phyloP scores from a whole-genome alignment of 441 rosid genomes.

The Pelargonium myrrhifolium region DNA sequence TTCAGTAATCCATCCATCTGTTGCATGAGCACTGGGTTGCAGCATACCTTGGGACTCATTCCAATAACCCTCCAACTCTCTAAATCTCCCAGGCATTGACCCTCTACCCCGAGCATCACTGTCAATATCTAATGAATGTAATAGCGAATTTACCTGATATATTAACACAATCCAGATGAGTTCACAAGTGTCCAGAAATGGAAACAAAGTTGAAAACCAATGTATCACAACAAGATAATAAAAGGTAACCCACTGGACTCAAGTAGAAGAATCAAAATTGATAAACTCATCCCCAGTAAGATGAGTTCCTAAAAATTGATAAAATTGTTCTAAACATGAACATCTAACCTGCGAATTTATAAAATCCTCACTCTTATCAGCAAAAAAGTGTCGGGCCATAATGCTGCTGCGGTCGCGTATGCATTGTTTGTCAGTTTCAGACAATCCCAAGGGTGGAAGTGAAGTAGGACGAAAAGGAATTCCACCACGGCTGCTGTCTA shows the following conservation, averaged over 20 bases:
- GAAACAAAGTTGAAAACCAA: background rate
- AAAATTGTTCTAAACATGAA: background rate
- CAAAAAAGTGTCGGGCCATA: conserved; percentile 91
- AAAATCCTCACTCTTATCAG: conserved; percentile 83
- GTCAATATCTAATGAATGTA: conserved; percentile 87
- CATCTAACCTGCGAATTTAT: conserved; percentile 70
- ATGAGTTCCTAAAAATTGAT: background rate
- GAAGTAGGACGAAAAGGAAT: conserved; percentile 77
- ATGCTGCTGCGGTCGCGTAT: conserved; percentile 94
- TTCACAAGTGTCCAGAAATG: background rate
- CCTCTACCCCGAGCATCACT: conserved; percentile 57
- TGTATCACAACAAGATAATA: background rate
- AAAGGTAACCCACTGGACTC: background rate
- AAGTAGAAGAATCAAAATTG: background rate
- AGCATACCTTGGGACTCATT: conserved; percentile 83
- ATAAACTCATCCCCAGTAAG: background rate
- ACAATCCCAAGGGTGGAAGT: conserved; percentile 74
- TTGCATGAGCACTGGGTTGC: conserved; percentile 51
- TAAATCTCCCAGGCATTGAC: conserved; percentile 62
- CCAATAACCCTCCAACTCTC: conserved; percentile 83
- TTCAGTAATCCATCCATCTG: conserved; percentile 75
- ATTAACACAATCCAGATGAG: conserved; percentile 9
- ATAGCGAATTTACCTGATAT: conserved; percentile 70
- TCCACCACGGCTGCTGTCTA: conserved; percentile 78
- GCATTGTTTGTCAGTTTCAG: conserved; percentile 87